Base-by-base conservation (phyloP, 2,329 filamentous ascomycete genomes). In the Apiospora marii region DNA sequence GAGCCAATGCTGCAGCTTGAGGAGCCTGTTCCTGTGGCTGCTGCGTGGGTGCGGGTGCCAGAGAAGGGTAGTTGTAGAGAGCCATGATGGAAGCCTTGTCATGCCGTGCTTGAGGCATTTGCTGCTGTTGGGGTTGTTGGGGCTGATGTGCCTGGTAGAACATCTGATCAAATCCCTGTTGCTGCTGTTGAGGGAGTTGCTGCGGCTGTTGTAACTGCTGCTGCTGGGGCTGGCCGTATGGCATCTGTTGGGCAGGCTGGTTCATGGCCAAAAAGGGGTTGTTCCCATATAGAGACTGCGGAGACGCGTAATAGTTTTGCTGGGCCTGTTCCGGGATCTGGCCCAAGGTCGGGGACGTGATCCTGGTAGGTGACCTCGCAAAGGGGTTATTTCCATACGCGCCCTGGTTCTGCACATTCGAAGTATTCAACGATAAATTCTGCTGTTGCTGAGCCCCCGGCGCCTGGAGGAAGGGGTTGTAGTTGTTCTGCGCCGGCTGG, bases 81-180 rank as follows among this genome's bases (percentile, higher is more conserved):
- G 93, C 92, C 81, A 96, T 85, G 73, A 96, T 96, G 5, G 92
- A 92, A 3, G 89, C 90, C 75, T 93, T 95, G 77, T 94, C 90
- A 37, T 75, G 74, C 72, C 76, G 74, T 34, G 51, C 30, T 53
- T 69, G 64, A 13, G 68, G 69, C 51, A 76, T 75, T 10, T 41
- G 64, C 34, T 70, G 71, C 74, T 27, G 73, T 75, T 24, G 72
- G 68, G 41, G 72, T 74, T 24, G 82, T 24, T 75, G 78, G 58
- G 78, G 78, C 43, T 70, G 82, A 44, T 71, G 70, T n/a, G 69
- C 48, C 68, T 76, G 76, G 13, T 68, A 48, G 19, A 51, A 61
- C 34, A 58, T 70, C 74, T 27, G 73, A 74, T 24, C 71, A 69
- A 43, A 72, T 64, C 49, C 69, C 68, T 67, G 73, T 30, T 74